phyloP scores from a whole-genome alignment of 2,329 filamentous ascomycete species.

The Madurella mycetomatis region DNA sequence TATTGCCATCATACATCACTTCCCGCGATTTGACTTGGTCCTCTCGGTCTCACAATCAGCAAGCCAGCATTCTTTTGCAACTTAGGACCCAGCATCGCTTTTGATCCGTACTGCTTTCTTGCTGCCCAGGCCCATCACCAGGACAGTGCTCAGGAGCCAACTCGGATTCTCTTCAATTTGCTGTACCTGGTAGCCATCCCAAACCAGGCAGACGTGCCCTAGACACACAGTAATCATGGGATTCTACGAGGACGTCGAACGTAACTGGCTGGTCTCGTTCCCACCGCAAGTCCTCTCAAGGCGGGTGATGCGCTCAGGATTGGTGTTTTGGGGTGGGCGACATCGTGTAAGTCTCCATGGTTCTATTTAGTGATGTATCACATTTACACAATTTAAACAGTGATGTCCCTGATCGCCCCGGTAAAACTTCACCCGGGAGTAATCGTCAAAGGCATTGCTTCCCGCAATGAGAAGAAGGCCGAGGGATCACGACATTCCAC shows the following conservation, averaged over 20 bases:
- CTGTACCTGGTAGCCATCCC: not conserved
- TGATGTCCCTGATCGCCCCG: constrained; percentile 42
- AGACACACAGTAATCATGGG: not conserved
- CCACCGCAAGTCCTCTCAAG: constrained; percentile 8
- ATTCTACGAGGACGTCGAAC: constrained; percentile 13
- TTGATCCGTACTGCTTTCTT: no score
- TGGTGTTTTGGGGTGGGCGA: constrained; percentile 39
- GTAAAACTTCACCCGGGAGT: constrained; percentile 51
- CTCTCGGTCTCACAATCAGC: no score
- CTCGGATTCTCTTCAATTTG: no score
- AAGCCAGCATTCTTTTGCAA: no score
- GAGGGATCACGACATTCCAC: constrained; percentile 46
- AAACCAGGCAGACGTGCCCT: not conserved
- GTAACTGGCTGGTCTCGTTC: constrained; percentile 16
- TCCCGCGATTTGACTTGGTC: no score
- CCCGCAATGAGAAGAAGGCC: constrained; percentile 45
- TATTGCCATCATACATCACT: no score
- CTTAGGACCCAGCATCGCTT: no score
- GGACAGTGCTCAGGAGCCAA: no score
- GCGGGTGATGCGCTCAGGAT: constrained; percentile 31
- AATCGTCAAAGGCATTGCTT: constrained; percentile 48
- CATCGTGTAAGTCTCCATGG: constrained; percentile 33
- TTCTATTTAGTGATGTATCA: not conserved
- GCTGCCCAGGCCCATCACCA: no score
- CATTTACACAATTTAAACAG: constrained; percentile 26